Percentiles rank a stretch among this genome's conserved stretches.
phyloP scores from a whole-genome alignment of 331 rosid genomes.

The Arachis monticola region DNA sequence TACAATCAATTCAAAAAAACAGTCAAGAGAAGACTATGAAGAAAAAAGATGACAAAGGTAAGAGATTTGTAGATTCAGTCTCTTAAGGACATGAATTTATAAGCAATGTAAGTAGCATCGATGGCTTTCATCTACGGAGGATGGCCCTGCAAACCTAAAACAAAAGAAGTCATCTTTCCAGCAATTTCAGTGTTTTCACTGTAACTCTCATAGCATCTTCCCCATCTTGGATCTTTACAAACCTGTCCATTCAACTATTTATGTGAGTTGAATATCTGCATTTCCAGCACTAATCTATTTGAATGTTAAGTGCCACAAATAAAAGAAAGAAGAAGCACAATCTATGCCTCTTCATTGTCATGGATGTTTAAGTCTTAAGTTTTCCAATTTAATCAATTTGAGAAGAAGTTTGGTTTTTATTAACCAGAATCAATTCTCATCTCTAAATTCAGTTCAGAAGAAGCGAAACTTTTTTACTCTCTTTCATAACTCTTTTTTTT shows the following conservation, averaged over 20 bases:
- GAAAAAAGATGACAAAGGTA: not conserved
- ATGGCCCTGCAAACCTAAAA: slow-evolving; percentile 83
- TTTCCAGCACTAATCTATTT: not conserved
- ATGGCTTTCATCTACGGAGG: slow-evolving; percentile 55
- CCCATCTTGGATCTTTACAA: slow-evolving; percentile 93
- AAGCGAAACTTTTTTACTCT: too few relatives aligned
- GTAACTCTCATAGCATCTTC: slow-evolving; percentile 84
- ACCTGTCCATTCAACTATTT: slow-evolving; percentile 68
- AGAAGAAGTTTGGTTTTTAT: too few relatives aligned
- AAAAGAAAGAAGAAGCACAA: not conserved
- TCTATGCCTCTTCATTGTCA: not conserved
- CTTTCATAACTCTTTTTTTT: too few relatives aligned
- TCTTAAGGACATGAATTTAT: not conserved
- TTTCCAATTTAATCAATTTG: too few relatives aligned
- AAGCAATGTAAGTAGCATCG: slow-evolving; percentile 13
- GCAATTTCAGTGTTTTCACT: slow-evolving; percentile 73
- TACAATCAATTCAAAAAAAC: not conserved
- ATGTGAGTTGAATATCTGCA: slow-evolving; percentile 8
- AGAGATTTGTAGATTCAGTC: not conserved
- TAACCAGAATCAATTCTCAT: too few relatives aligned
- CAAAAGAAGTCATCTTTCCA: slow-evolving; percentile 62
- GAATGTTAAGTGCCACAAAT: not conserved
- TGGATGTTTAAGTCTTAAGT: not conserved
- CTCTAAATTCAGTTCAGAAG: too few relatives aligned
- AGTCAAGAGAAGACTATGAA: too few relatives aligned